Base-by-base conservation (phyloP, 2,329 filamentous ascomycete species). In the Apiospora hydei region DNA sequence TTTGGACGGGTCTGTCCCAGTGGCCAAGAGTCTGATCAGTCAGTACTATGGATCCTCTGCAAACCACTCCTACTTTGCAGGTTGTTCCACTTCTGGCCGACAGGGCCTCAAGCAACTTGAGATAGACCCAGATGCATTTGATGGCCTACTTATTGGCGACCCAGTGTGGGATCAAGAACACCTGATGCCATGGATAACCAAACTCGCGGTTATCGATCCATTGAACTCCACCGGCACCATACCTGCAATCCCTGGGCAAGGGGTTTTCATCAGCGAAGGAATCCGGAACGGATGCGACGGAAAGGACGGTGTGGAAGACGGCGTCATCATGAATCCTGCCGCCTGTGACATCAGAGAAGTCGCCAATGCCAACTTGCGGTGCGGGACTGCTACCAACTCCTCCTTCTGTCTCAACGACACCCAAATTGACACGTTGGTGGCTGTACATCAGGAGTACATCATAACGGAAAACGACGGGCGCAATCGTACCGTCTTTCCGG, bases 81-180 rank as follows among this genome's bases (percentile, higher is more conserved):
- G 88, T 47, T 91, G 89, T 77, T 90, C 88, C 0, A 90, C 88
- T 0, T 89, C 89, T 30, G 89, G 89, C 0, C 82, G 89, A 0
- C 88, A 91, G 78, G 89, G 89, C 10, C 79, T 90, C 13, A 87
- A 85, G 70, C 85, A 88, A 71, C 81, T 87, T 3, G 85, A 90
- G 75, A 75, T 83, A 34, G 86, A 85, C 73, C 87, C 88, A 0
- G 84, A 87, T 16, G 87, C 88, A 71, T 90, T 90, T 72, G 88
- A 90, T 72, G 89, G 88, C 16, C 83, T 88, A 18, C 79, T 89
- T 0, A 84, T 88, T 7, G 87, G 87, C 0, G 82, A 80, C 2
- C 82, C 84, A 21, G 86, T 61, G 66, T 26, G 26, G 71, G 46
- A 26, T 83, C 7, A 82, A 85, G 51, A 57, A 30, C 51, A 57